phyloP scores from a whole-genome alignment of 106 monocot species.

The Dendrobium huoshanense region DNA sequence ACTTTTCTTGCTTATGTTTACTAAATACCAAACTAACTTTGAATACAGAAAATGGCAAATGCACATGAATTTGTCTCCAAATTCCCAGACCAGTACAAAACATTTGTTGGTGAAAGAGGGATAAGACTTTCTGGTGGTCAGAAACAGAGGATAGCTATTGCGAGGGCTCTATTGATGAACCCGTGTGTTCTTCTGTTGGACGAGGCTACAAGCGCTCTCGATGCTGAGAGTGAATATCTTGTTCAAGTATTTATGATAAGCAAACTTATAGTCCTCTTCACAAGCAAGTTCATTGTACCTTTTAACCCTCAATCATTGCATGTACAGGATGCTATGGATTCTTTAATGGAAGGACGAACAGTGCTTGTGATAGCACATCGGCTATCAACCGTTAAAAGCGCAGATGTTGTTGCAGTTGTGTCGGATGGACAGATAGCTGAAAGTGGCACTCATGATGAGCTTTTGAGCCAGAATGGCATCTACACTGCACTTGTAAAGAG shows the following conservation, averaged over 20 bases:
- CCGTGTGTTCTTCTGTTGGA: conserved; percentile 61
- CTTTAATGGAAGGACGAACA: conserved; percentile 90
- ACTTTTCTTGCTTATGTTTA: background rate
- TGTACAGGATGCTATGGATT: conserved; percentile 95
- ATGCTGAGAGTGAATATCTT: conserved; percentile 99
- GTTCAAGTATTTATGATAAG: conserved; percentile 56
- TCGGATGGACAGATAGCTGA: conserved; percentile 92
- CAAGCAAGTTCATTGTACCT: background rate
- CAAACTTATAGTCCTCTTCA: background rate
- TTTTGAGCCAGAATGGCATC: conserved; percentile 68
- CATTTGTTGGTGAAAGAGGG: conserved; percentile 76
- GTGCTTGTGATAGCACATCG: conserved; percentile 98
- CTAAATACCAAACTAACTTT: too few relatives aligned
- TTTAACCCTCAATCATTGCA: background rate
- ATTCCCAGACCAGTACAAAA: conserved; percentile 89
- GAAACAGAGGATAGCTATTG: conserved; percentile 92
- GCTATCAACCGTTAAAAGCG: conserved; percentile 89
- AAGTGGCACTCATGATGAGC: conserved; percentile 83
- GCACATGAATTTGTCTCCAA: conserved; percentile 87
- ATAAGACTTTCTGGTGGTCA: conserved; percentile 94
- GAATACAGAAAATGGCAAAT: conserved; percentile 93
- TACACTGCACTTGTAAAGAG: conserved; percentile 89
- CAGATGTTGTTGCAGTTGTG: conserved; percentile 82
- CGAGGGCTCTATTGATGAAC: conserved; percentile 74
- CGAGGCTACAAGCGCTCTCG: conserved; percentile 78